These are phyloP conservation scores for Sclerotinia borealis DNA, from an alignment of 2,329 filamentous ascomycete species.

Conservation along the genomic window DNA sequence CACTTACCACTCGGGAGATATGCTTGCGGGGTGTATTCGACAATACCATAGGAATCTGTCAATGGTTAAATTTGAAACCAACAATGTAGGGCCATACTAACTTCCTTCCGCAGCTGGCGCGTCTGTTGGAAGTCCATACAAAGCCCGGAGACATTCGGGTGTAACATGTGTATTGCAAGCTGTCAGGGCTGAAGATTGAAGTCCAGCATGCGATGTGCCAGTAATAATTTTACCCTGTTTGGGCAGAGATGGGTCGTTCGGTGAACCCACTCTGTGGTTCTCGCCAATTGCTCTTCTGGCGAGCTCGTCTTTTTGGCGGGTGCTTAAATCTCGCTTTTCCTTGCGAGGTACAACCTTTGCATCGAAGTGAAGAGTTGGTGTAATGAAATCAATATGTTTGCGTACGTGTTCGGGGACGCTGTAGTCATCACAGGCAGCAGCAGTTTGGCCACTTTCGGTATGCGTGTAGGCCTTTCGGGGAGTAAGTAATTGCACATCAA, in stretches of 20 bases:
- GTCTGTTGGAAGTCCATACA: conserved; percentile 41
- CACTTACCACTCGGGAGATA: conserved; percentile 39
- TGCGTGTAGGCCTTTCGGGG: conserved; percentile 13
- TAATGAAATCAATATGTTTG: conserved; percentile 16
- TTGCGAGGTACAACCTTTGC: conserved; percentile 8
- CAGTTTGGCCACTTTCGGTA: conserved; percentile 18
- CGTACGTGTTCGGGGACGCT: conserved; percentile 12
- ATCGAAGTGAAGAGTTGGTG: conserved; percentile 16
- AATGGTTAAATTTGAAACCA: background rate
- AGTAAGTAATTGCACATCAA: background rate
- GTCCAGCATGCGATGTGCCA: background rate
- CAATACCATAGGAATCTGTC: conserved; percentile 44
- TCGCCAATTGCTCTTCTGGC: conserved; percentile 31
- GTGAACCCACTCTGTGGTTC: conserved; percentile 36
- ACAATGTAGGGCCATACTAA: conserved; percentile 1
- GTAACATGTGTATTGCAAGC: conserved; percentile 49
- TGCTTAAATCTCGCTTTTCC: conserved; percentile 6
- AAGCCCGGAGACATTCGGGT: conserved; percentile 46
- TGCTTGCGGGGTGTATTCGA: conserved; percentile 42
- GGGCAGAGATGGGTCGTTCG: conserved; percentile 30
- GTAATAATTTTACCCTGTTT: conserved; percentile 25
- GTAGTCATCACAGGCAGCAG: conserved; percentile 16
- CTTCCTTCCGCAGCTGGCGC: conserved; percentile 22
- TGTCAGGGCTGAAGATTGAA: conserved; percentile 4
- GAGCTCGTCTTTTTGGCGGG: background rate